phyloP scores from a whole-genome alignment of 768 basidiomycete genomes.

The Tricholoma flavovirens region DNA sequence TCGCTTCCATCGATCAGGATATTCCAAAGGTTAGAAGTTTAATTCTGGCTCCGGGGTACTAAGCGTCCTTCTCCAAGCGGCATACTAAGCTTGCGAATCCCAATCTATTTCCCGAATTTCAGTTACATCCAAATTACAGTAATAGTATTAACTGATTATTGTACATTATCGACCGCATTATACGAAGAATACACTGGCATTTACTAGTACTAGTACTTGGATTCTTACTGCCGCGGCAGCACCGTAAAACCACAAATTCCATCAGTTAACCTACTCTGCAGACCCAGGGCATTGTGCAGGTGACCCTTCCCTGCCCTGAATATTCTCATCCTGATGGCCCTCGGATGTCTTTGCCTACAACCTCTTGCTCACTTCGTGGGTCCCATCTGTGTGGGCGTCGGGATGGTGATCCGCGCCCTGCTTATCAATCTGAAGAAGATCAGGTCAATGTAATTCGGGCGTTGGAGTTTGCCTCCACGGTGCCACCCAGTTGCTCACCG shows the following conservation, averaged over 20 bases:
- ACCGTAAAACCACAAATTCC: conserved; percentile 7
- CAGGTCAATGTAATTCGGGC: conserved; percentile 28
- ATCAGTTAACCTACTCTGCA: conserved; percentile 24
- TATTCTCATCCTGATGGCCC: conserved; percentile 26
- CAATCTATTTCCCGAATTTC: background rate
- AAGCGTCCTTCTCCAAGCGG: background rate
- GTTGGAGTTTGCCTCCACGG: conserved; percentile 40
- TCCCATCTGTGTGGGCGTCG: conserved; percentile 12
- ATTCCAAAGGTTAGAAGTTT: background rate
- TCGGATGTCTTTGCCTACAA: conserved; percentile 73
- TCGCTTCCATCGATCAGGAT: conserved; percentile 14
- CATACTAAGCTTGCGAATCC: background rate
- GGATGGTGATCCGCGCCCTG: conserved; percentile 15
- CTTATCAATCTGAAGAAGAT: conserved; percentile 30
- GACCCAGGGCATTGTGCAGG: conserved; percentile 21
- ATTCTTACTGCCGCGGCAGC: background rate
- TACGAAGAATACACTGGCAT: background rate
- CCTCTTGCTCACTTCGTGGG: conserved; percentile 47
- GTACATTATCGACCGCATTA: background rate
- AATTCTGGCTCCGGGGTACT: background rate
- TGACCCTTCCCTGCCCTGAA: background rate
- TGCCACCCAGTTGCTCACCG: conserved; percentile 40
- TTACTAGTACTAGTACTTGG: background rate
- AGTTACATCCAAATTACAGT: background rate
- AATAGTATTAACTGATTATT: background rate